Evolutionary conservation across 179 eudicot species (phyloP).

Genomic region (Vitellaria paradoxa): DNA sequence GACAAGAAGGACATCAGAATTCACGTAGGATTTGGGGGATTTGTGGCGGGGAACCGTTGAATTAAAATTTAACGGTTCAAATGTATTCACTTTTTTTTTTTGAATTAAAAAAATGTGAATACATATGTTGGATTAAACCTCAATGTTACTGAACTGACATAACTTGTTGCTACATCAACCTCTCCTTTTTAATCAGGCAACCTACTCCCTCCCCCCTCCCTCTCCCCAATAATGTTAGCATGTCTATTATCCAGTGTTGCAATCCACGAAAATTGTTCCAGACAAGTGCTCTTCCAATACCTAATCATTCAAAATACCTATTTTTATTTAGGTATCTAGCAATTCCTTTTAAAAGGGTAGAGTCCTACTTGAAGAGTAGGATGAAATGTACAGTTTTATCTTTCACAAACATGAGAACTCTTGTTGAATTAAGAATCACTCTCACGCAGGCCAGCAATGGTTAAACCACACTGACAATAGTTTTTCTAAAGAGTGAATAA

Average conservation of each 20-base stretch:
- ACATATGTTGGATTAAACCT: too few relatives aligned
- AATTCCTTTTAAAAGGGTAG: not conserved
- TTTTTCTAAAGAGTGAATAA: not conserved
- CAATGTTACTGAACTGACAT: too few relatives aligned
- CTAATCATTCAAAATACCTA: not conserved
- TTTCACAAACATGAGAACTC: not conserved
- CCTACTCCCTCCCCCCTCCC: too few relatives aligned
- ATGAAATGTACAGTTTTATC: not conserved
- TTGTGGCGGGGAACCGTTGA: too few relatives aligned
- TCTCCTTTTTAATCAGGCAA: too few relatives aligned
- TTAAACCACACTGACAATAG: not conserved
- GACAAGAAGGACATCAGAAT: too few relatives aligned
- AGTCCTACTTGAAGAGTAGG: not conserved
- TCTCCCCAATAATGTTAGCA: not conserved
- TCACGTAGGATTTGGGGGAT: too few relatives aligned
- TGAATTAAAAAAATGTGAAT: too few relatives aligned
- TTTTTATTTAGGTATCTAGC: not conserved
- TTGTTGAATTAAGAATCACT: not conserved
- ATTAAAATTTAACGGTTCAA: too few relatives aligned
- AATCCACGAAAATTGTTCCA: not conserved
- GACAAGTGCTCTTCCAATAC: not conserved
- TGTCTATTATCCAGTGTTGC: not conserved
- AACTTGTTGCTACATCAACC: too few relatives aligned
- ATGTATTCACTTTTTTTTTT: not conserved
- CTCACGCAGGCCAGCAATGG: too few relatives aligned